Percentiles rank a stretch among this genome's conserved stretches.
phyloP scores from a whole-genome alignment of 495 filamentous ascomycete species.

The Endocarpon pusillum region DNA sequence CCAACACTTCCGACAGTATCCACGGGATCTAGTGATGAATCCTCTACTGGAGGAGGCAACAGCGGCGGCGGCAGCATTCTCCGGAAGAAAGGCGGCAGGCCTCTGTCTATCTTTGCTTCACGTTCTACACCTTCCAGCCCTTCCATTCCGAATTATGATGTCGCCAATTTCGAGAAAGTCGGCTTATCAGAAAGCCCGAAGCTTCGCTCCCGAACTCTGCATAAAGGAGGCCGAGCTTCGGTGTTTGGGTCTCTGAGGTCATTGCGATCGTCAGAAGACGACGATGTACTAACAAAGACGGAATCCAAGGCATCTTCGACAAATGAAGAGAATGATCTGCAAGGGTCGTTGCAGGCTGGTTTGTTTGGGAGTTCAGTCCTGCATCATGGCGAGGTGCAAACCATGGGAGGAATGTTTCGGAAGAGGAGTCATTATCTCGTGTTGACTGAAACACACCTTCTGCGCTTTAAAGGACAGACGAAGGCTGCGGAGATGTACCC shows the following conservation, averaged over 20 bases:
- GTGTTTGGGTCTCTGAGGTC: conserved; percentile 42
- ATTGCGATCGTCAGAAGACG: conserved; percentile 31
- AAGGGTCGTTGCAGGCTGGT: conserved; percentile 14
- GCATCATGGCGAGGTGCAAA: conserved; percentile 63
- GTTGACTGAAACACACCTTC: conserved; percentile 67
- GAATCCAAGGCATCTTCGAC: conserved; percentile 19
- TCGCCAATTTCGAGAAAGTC: conserved; percentile 1
- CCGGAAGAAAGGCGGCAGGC: conserved; percentile 8
- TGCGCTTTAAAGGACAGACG: conserved; percentile 62
- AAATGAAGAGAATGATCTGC: conserved; percentile 14
- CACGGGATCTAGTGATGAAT: conserved; percentile 7
- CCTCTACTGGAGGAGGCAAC: conserved; percentile 7
- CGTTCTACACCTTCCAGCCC: conserved; percentile 10
- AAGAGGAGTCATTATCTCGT: conserved; percentile 82
- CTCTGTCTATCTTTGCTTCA: conserved; percentile 2
- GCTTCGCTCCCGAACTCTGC: conserved; percentile 26
- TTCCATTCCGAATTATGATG: conserved; percentile 5
- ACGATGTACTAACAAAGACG: conserved; percentile 19
- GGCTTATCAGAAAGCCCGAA: conserved; percentile 14
- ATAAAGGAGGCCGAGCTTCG: conserved; percentile 29
- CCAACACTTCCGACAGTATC: conserved; percentile 11
- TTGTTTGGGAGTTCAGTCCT: conserved; percentile 32
- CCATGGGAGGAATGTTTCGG: conserved; percentile 61
- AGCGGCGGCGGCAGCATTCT: no score
- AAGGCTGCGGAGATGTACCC: conserved; percentile 52